Evolutionary conservation across 352 stramenopile genomes (phyloP).

Genomic region (Phytophthora parvispora): DNA sequence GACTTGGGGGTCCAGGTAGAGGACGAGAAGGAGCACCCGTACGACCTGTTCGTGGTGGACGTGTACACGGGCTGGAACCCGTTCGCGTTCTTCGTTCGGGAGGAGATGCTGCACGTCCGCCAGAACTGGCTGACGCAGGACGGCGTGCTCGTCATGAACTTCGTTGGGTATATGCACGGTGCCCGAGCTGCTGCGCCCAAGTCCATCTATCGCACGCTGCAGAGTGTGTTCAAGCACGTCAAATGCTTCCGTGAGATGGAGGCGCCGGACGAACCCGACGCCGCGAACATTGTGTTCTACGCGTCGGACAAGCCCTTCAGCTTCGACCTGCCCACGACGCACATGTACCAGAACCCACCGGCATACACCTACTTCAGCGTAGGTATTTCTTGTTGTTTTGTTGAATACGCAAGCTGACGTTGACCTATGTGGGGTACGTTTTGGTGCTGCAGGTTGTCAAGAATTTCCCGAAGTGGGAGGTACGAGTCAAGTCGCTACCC

Average conservation of each 20-base stretch:
- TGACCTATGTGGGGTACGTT: not conserved
- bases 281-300: constrained; percentile 83
- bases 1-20: constrained; percentile 14
- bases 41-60: constrained; percentile 75
- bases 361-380: constrained; percentile 71
- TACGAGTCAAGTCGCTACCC: constrained; percentile 13
- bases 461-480: constrained; percentile 76
- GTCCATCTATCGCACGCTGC: constrained; percentile 79
- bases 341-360: constrained; percentile 59
- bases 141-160: constrained; percentile 84
- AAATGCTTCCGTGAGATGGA: constrained; percentile 77
- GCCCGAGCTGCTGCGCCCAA: constrained; percentile 58
- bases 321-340: constrained; percentile 65
- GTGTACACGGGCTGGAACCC: constrained; percentile 84
- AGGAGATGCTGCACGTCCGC: constrained; percentile 58
- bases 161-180: constrained; percentile 76
- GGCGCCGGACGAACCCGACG: constrained; percentile 42
- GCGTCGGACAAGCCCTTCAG: constrained; percentile 73
- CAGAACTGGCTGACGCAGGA: constrained; percentile 60
- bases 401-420: not conserved
- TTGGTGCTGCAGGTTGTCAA: constrained; percentile 52
- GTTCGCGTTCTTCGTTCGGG: constrained; percentile 74
- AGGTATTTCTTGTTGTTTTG: constrained; percentile 14
- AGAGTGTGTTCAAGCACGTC: constrained; percentile 74
- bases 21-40: constrained; percentile 26